Evolutionary conservation across 305 asterid species (phyloP), one percentile per base, ranked within the genome.

Genomic region (Vinca major): DNA sequence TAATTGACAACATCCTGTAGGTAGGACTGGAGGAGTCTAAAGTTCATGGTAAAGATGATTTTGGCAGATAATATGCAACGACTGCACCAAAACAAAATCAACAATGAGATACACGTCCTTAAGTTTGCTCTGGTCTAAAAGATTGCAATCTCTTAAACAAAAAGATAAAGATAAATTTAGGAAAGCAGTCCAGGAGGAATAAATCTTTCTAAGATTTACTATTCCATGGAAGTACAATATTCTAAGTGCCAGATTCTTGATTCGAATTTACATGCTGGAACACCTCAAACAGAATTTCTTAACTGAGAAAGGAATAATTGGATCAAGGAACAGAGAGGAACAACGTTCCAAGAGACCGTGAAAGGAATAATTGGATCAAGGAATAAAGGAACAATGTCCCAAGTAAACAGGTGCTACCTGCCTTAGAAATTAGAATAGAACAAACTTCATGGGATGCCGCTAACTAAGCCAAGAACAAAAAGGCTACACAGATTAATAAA

Each of bases 401-500:
- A 20, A 45, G 17, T 0, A 20, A 37, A 9, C 4, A 0, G 13
- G 12, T 62, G n/a, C 41, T 43, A 71, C 62, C 52, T 36, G 45
- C 51, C 36, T 14, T 2, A 47, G 48, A 44, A 5, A 16, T 8
- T 37, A 37, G 48, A 16, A 61, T 14, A 39, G 26, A 61, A 11
- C 10, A 16, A 13, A 60, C 33, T 50, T 50, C 5, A 50, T 16
- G 1, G 54, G 16, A 50, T 60, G 65, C 39, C 5, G 5, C 26
- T 3, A 14, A 13, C 7, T 40, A 6, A 2, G 10, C 21, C 26
- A 37, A 61, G 65, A 39, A 61, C 26, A 58, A 61, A 44, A 20
- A 37, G 4, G 64, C 19, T 6, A n/a, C 36, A 61, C 19, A 37
- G 37, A 33, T 57, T 43, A 66, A 67, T 16, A 74, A 45, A 70